phyloP scores from a whole-genome alignment of 164 flowering plant species.

The Kingdonia uniflora region DNA sequence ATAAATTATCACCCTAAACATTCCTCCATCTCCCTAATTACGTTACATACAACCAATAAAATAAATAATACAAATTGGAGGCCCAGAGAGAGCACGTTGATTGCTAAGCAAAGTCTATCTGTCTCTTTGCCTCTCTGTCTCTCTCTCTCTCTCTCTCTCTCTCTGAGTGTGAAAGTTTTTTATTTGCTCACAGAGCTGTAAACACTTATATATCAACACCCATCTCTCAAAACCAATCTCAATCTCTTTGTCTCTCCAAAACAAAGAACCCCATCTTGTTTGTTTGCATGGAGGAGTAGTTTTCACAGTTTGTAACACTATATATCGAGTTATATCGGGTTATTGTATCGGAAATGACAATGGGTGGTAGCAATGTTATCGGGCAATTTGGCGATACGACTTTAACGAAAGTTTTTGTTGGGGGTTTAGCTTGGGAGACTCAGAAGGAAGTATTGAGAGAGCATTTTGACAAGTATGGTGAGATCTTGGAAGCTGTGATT shows the following conservation, averaged over 20 bases:
- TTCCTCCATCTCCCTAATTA: no score
- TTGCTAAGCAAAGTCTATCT: slow-evolving; percentile 21
- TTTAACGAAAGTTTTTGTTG: slow-evolving; percentile 82
- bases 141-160: slow-evolving; percentile 28
- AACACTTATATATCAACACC: not conserved
- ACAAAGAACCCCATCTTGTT: not conserved
- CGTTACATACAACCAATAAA: no score
- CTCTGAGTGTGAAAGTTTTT: slow-evolving; percentile 17
- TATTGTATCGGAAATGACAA: slow-evolving; percentile 21
- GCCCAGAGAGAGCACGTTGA: slow-evolving; percentile 25
- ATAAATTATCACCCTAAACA: no score
- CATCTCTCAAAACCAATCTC: not conserved
- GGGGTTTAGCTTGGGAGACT: slow-evolving; percentile 97
- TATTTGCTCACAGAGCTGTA: slow-evolving; percentile 10
- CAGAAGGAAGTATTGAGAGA: slow-evolving; percentile 68
- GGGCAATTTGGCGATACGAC: slow-evolving; percentile 76
- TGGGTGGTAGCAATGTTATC: slow-evolving; percentile 16
- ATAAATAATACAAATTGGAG: no score
- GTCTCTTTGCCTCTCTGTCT: slow-evolving; percentile 31
- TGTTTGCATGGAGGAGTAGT: no score
- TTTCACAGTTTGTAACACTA: no score
- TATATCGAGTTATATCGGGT: not conserved
- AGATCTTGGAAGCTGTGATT: slow-evolving; percentile 90
- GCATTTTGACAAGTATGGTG: slow-evolving; percentile 79
- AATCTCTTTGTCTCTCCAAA: no score